Percentiles rank a stretch among this genome's conserved stretches.
phyloP scores from a whole-genome alignment of 805 yeast species.

The Nakazawaea populi region DNA sequence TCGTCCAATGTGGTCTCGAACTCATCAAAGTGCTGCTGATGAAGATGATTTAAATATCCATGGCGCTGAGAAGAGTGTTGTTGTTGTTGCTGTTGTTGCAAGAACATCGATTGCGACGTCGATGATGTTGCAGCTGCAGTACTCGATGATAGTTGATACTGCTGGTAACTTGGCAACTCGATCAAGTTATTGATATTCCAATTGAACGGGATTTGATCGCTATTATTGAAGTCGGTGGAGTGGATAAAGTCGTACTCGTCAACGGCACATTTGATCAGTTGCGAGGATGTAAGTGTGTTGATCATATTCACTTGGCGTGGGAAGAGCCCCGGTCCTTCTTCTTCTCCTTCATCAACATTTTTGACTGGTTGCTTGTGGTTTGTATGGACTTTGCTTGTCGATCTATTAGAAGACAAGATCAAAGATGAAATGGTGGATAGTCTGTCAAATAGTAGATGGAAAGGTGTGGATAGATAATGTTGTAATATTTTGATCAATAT shows the following conservation, averaged over 20 bases:
- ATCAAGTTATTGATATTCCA: constrained; percentile 6
- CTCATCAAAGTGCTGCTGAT: neutral
- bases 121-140: neutral
- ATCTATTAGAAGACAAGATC: neutral
- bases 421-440: neutral
- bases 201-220: constrained; percentile 6
- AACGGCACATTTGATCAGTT: constrained; percentile 9
- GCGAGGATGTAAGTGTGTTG: neutral
- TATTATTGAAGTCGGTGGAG: constrained; percentile 1
- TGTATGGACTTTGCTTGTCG: neutral
- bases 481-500: neutral
- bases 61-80: no score
- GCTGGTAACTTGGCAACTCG: constrained; percentile 2
- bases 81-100: neutral
- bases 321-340: neutral
- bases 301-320: neutral
- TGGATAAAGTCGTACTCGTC: constrained; percentile 9
- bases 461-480: neutral
- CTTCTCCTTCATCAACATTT: no score
- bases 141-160: neutral
- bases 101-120: neutral
- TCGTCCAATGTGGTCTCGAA: constrained; percentile 10
- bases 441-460: neutral
- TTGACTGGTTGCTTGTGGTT: neutral
- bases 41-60: neutral